These are phyloP conservation scores for Aspergillus pseudoterreus DNA, from an alignment of 2,329 filamentous ascomycete species.

Conservation along the genomic window DNA sequence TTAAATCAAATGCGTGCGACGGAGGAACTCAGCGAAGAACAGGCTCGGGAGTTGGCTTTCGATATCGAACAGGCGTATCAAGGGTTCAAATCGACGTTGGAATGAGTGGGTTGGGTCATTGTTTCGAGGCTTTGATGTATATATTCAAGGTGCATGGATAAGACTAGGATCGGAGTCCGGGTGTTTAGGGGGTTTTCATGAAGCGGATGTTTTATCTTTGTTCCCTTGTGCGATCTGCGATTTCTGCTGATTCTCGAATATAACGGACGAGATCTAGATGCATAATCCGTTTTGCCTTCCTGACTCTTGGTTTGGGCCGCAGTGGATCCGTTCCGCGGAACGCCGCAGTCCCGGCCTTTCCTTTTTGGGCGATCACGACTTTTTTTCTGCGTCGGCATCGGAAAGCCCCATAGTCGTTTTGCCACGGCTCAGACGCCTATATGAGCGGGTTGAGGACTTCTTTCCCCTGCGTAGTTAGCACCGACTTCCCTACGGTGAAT, in stretches of 20 bases:
- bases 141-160: neutral
- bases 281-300: neutral
- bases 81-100: constrained; percentile 80
- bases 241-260: neutral
- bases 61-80: constrained; percentile 94
- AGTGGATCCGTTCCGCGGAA: constrained; percentile 24
- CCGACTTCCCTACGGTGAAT: neutral
- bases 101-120: constrained; percentile 31
- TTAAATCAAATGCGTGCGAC: constrained; percentile 97
- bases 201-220: constrained; percentile 1
- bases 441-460: constrained; percentile 4
- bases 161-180: too few species aligned
- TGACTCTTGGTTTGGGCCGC: constrained; percentile 11
- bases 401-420: constrained; percentile 13
- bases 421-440: constrained; percentile 13
- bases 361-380: constrained; percentile 27
- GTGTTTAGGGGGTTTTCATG: constrained; percentile 7
- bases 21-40: constrained; percentile 81
- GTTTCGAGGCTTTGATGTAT: too few species aligned
- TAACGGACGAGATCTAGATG: too few species aligned
- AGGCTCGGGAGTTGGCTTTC: constrained; percentile 82
- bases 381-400: constrained; percentile 21
- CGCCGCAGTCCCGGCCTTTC: constrained; percentile 24
- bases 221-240: neutral
- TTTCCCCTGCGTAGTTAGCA: neutral